phyloP scores from a whole-genome alignment of 441 rosid species.

The Populus hybrid region DNA sequence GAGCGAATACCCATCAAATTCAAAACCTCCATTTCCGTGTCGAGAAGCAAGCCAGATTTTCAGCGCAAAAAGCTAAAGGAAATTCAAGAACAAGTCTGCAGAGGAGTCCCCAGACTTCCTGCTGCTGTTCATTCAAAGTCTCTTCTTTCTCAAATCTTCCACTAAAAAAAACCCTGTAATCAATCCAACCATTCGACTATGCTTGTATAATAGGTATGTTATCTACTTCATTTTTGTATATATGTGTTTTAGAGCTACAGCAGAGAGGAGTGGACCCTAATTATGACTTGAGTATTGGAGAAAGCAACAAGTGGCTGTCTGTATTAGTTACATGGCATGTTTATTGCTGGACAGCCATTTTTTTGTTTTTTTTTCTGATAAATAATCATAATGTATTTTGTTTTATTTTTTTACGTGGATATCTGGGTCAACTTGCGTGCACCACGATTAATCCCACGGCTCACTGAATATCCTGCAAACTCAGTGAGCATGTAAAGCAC shows the following conservation, averaged over 20 bases:
- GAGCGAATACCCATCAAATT: background rate
- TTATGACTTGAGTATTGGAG: background rate
- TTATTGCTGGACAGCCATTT: background rate
- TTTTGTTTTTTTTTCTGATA: background rate
- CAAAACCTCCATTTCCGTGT: background rate
- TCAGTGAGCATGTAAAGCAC: too few species aligned
- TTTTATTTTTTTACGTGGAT: too few species aligned
- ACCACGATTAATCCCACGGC: too few species aligned
- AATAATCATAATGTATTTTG: background rate
- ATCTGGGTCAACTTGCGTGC: too few species aligned
- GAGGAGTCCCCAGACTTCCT: background rate
- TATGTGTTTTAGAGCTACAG: slow-evolving; percentile 6
- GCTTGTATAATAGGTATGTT: slow-evolving; percentile 79
- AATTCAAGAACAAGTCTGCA: background rate
- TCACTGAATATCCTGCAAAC: too few species aligned
- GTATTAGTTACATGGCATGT: background rate
- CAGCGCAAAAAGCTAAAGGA: background rate
- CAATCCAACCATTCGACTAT: slow-evolving; percentile 37
- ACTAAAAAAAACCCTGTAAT: background rate
- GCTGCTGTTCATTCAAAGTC: background rate
- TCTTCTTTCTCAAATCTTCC: background rate
- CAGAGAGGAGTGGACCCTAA: background rate
- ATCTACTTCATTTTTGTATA: background rate
- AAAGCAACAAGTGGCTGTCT: background rate
- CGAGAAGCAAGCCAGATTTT: slow-evolving; percentile 13